phyloP scores from a whole-genome alignment of 1,284 basidiomycete genomes.

The Ganoderma sinense region DNA sequence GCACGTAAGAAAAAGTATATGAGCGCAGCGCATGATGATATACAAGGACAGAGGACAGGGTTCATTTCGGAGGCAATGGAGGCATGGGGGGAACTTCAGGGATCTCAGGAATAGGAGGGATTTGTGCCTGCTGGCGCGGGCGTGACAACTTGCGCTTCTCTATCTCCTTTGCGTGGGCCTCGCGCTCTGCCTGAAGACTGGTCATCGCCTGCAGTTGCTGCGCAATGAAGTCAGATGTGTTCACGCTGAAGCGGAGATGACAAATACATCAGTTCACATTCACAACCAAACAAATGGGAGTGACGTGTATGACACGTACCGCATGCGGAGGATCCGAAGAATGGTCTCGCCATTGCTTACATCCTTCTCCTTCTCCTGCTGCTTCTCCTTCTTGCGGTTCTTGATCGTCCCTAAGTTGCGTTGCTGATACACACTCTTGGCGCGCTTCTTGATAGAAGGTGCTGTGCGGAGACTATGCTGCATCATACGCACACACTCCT shows the following conservation, averaged over 20 bases:
- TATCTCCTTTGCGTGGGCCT: constrained; percentile 61
- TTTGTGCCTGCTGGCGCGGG: constrained; percentile 36
- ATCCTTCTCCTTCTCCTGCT: constrained; percentile 68
- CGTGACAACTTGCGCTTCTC: constrained; percentile 59
- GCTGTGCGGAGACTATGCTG: constrained; percentile 80
- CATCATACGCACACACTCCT: constrained; percentile 95
- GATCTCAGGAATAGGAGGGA: constrained; percentile 34
- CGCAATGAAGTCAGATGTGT: constrained; percentile 88
- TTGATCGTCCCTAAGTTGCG: constrained; percentile 96
- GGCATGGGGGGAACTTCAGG: constrained; percentile 32
- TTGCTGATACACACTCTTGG: constrained; percentile 90
- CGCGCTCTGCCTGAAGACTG: constrained; percentile 79
- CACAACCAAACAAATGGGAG: neutral
- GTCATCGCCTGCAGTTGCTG: constrained; percentile 86
- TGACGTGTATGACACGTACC: constrained; percentile 57
- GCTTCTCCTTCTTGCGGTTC: constrained; percentile 93
- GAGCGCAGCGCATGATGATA: neutral
- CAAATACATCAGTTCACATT: neutral
- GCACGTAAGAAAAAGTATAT: constrained; percentile 1
- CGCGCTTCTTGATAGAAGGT: constrained; percentile 84
- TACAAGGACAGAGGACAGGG: neutral
- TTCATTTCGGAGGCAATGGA: constrained; percentile 32
- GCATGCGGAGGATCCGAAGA: constrained; percentile 92
- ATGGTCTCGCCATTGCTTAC: constrained; percentile 86
- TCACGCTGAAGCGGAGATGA: constrained; percentile 61